Percentiles rank a stretch among this genome's conserved stretches.
These are phyloP conservation scores for Hanseniaspora thailandica DNA, from an alignment of 805 yeast genomes.

Conservation along the genomic window DNA sequence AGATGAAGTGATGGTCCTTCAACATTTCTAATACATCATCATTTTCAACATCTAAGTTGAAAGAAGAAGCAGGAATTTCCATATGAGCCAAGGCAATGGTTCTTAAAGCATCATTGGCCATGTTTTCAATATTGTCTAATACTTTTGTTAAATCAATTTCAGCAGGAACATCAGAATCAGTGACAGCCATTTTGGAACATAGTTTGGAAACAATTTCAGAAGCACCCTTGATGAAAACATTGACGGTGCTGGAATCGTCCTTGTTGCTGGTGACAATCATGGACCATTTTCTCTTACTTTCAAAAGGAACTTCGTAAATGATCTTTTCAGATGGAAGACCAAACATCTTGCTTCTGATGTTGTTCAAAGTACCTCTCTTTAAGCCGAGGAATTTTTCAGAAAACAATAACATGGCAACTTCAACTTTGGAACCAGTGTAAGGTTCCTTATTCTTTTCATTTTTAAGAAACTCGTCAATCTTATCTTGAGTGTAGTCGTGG, in stretches of 20 bases:
- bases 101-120: conserved; percentile 72
- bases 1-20: conserved; percentile 27
- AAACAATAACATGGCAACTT: conserved; percentile 67
- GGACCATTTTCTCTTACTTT: conserved; percentile 86
- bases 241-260: conserved; percentile 29
- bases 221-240: conserved; percentile 81
- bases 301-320: conserved; percentile 76
- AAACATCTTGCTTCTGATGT: conserved; percentile 30
- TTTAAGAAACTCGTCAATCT: conserved; percentile 3
- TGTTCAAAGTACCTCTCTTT: conserved; percentile 35
- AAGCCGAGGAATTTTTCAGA: conserved; percentile 48
- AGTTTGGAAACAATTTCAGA: conserved; percentile 69
- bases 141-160: conserved; percentile 19
- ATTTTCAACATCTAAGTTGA: not conserved
- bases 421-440: conserved; percentile 87
- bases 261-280: conserved; percentile 53
- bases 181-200: conserved; percentile 35
- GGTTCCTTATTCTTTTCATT: conserved; percentile 36
- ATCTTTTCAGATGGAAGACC: conserved; percentile 31
- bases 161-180: conserved; percentile 26
- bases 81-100: conserved; percentile 80
- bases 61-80: conserved; percentile 36
- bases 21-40: conserved; percentile 3
- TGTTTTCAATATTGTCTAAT: conserved; percentile 35
- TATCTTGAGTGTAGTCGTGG: conserved; percentile 17